phyloP scores from a whole-genome alignment of 768 basidiomycete species.

The Guyanaporus albipodus region DNA sequence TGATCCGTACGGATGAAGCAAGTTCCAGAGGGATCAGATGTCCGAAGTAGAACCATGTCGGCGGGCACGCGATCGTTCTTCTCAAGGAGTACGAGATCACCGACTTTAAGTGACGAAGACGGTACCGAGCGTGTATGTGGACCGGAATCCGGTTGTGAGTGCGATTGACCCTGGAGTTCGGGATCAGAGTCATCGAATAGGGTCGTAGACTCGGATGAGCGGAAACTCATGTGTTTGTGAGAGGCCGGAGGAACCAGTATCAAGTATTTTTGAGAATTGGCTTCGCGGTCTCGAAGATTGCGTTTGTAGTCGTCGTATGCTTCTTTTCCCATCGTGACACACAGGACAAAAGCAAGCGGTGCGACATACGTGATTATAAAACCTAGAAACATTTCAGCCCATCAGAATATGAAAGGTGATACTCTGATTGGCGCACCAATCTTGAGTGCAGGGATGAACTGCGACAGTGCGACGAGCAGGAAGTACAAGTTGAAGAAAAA shows the following conservation, averaged over 20 bases:
- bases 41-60: slow-evolving; percentile 85
- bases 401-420: not conserved
- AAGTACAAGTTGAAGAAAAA: slow-evolving; percentile 99
- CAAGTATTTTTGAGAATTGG: slow-evolving; percentile 90
- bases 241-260: slow-evolving; percentile 57
- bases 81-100: slow-evolving; percentile 86
- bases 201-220: slow-evolving; percentile 16
- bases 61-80: slow-evolving; percentile 98
- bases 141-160: slow-evolving; percentile 34
- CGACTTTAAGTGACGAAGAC: slow-evolving; percentile 83
- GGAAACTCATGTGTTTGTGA: slow-evolving; percentile 26
- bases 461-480: slow-evolving; percentile 91
- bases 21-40: slow-evolving; percentile 84
- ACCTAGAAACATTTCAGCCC: too few species aligned
- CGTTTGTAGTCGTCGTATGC: slow-evolving; percentile 98
- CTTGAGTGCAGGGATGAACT: slow-evolving; percentile 93
- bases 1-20: slow-evolving; percentile 99
- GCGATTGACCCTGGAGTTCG: slow-evolving; percentile 12
- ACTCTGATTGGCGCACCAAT: slow-evolving; percentile 59
- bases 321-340: slow-evolving; percentile 97
- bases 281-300: slow-evolving; percentile 85
- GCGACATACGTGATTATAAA: slow-evolving; percentile 96
- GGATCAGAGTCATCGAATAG: slow-evolving; percentile 19
- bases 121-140: slow-evolving; percentile 73
- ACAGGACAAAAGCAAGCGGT: slow-evolving; percentile 91